These are phyloP conservation scores for Byssochlamys sp. DNA, from an alignment of 2,329 filamentous ascomycete species.

Conservation along the genomic window DNA sequence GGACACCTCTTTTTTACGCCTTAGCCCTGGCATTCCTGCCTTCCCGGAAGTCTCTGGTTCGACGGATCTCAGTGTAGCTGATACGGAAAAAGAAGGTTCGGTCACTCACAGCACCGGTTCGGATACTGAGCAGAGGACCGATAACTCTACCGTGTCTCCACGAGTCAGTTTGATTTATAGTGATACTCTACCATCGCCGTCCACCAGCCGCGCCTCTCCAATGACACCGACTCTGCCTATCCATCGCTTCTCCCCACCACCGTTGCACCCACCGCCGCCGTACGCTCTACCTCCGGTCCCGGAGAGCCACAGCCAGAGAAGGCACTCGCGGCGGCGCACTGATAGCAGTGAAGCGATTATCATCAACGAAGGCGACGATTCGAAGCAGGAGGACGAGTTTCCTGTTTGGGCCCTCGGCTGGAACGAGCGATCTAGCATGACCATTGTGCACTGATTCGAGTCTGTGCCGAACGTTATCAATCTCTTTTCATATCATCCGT, in stretches of 20 bases:
- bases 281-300: conserved; percentile 25
- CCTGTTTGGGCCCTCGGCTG: conserved; percentile 33
- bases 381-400: conserved; percentile 47
- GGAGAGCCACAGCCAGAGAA: conserved; percentile 20
- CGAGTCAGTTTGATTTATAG: conserved; percentile 27
- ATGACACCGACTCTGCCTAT: conserved; percentile 31
- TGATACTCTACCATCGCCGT: conserved; percentile 28
- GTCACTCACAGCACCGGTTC: conserved; percentile 21
- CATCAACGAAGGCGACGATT: conserved; percentile 36
- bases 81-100: conserved; percentile 19
- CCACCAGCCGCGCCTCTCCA: conserved; percentile 29
- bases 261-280: conserved; percentile 18
- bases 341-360: conserved; percentile 40
- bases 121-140: conserved; percentile 27
- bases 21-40: conserved; percentile 25
- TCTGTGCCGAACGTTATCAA: background rate
- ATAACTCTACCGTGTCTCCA: conserved; percentile 21
- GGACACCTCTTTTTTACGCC: conserved; percentile 31
- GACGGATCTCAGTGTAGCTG: conserved; percentile 18
- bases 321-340: conserved; percentile 32
- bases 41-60: conserved; percentile 8
- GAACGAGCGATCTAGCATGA: conserved; percentile 21
- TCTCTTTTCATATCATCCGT: background rate
- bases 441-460: background rate
- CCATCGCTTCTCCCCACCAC: conserved; percentile 29